phyloP scores from a whole-genome alignment of 2,329 filamentous ascomycete genomes.

The Teratosphaeria nubilosa region DNA sequence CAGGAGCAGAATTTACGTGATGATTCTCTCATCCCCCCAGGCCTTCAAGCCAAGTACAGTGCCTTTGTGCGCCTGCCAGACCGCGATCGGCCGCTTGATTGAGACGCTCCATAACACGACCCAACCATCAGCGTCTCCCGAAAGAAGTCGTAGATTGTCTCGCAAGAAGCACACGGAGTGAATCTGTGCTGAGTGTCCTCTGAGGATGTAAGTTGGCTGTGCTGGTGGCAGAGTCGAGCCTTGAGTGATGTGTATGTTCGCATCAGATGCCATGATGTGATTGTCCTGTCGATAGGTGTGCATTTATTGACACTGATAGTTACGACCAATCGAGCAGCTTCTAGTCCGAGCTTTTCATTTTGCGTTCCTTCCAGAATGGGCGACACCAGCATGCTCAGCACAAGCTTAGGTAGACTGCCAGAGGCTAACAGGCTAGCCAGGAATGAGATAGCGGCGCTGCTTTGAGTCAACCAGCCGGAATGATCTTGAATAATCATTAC shows the following conservation, averaged over 20 bases:
- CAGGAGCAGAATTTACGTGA: conserved; percentile 57
- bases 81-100: conserved; percentile 67
- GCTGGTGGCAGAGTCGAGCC: conserved; percentile 32
- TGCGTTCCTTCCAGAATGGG: neutral
- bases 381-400: neutral
- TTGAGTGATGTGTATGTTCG: neutral
- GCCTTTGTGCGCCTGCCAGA: conserved; percentile 77
- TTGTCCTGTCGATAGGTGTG: neutral
- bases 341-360: neutral
- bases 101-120: conserved; percentile 76
- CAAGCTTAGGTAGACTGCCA: neutral
- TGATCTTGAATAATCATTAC: too few relatives aligned
- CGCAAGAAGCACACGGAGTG: conserved; percentile 66
- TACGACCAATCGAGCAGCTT: neutral
- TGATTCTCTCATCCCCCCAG: conserved; percentile 63
- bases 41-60: conserved; percentile 64
- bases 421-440: too few relatives aligned
- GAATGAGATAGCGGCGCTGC: too few relatives aligned
- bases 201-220: conserved; percentile 60
- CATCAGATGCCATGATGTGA: neutral
- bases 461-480: too few relatives aligned
- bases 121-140: conserved; percentile 85
- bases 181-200: conserved; percentile 73
- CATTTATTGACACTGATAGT: neutral
- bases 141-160: conserved; percentile 65